Conservation (phyloP, 2,329 filamentous ascomycete genomes). For the Penicillium sclerotigenum region DNA sequence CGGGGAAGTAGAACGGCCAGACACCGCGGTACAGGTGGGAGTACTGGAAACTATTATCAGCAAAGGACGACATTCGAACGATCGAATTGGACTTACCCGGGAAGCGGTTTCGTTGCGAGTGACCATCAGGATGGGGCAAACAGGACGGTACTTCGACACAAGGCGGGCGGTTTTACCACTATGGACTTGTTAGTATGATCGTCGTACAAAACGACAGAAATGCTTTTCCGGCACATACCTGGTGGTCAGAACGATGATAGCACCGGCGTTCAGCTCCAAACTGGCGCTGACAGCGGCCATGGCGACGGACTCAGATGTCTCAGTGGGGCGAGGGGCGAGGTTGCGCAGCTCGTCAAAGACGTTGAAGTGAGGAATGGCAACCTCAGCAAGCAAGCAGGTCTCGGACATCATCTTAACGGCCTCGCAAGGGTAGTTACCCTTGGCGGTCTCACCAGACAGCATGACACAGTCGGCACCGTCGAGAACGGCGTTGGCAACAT, state of each 20-base stretch:
- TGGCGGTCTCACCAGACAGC: conserved; percentile 98
- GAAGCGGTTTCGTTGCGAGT: conserved; percentile 81
- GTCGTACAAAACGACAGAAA: not conserved
- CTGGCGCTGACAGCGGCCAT: conserved; percentile 96
- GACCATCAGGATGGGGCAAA: conserved; percentile 99
- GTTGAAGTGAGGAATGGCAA: conserved; percentile 93
- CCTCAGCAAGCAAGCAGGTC: conserved; percentile 93
- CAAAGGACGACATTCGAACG: conserved; percentile 1
- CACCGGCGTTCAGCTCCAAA: conserved; percentile 92
- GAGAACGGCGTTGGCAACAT: conserved; percentile 96
- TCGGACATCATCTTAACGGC: conserved; percentile 98
- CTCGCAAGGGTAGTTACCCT: conserved; percentile 90
- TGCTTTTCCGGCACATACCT: conserved; percentile 51
- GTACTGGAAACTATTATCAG: conserved; percentile 52
- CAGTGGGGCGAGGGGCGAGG: conserved; percentile 76
- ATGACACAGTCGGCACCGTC: conserved; percentile 99
- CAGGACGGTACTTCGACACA: conserved; percentile 95
- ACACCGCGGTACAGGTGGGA: conserved; percentile 95
- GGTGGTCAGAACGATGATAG: conserved; percentile 93
- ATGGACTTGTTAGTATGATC: conserved; percentile 22
- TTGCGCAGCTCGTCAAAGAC: conserved; percentile 94
- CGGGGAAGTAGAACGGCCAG: conserved; percentile 93
- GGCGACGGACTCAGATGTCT: conserved; percentile 87
- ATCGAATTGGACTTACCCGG: conserved; percentile 51
- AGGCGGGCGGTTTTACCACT: conserved; percentile 91